Evolutionary conservation across 768 basidiomycete species (phyloP).

Genomic region (Phanerodontia chrysosporium): DNA sequence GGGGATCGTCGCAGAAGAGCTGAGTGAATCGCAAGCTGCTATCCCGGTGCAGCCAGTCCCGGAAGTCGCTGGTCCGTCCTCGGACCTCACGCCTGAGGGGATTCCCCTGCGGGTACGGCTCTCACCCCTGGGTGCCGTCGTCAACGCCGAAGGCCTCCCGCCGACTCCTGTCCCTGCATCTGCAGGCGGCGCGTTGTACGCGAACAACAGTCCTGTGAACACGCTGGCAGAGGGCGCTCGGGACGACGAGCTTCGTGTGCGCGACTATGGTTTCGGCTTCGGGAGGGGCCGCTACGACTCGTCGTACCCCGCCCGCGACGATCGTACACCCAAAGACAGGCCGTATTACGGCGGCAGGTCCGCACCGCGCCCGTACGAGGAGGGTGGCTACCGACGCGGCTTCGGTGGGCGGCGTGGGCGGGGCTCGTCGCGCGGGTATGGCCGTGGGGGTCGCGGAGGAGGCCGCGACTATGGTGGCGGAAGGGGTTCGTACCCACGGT

Average conservation of each 20-base stretch:
- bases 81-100: background rate
- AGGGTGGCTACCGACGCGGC: slow-evolving; percentile 32
- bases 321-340: slow-evolving; percentile 11
- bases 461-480: slow-evolving; percentile 8
- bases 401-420: slow-evolving; percentile 31
- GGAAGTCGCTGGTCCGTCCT: background rate
- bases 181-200: slow-evolving; percentile 1
- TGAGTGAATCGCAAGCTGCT: background rate
- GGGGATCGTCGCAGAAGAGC: background rate
- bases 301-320: background rate
- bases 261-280: slow-evolving; percentile 4
- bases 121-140: background rate
- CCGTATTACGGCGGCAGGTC: slow-evolving; percentile 23
- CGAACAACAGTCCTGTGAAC: background rate
- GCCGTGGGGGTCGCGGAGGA: slow-evolving; percentile 28
- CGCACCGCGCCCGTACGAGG: slow-evolving; percentile 30
- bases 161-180: slow-evolving; percentile 3
- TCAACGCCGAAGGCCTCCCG: slow-evolving; percentile 1
- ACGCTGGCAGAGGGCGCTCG: background rate
- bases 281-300: background rate
- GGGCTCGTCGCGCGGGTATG: slow-evolving; percentile 24
- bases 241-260: slow-evolving; percentile 1
- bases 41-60: background rate
- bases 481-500: slow-evolving; percentile 9
- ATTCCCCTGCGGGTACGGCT: slow-evolving; percentile 2